Evolutionary conservation across 2,329 filamentous ascomycete genomes (phyloP), one percentile per base, ranked within the genome.

Genomic region (Venturia carpophila): DNA sequence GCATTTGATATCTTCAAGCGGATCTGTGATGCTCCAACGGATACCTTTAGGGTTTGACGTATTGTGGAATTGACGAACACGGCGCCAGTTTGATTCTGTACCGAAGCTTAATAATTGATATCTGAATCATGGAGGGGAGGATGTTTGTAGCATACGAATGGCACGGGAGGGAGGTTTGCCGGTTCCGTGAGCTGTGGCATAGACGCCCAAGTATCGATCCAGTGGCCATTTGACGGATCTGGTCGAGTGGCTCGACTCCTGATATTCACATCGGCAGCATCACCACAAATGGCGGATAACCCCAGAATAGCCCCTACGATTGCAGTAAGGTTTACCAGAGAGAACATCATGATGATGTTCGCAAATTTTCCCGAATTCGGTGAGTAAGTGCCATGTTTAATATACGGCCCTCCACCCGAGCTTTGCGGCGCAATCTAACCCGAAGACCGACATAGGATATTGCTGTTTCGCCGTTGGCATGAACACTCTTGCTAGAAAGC

Each of bases 151-250:
- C 56, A 3, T 60, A 60, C 56, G 82, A 85, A 67, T 0, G 3
- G 62, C 41, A 11, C 24, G 60, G 67, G 82, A 11, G 86, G 86
- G 24, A 89, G 77, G 68, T 88, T 89, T 60, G 75, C 77, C 11
- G 79, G 80, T 70, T 89, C 86, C 1, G 84, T 84, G 49, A 87
- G 75, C 71, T 88, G 85, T 0, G 85, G 85, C 85, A 88, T 88
- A 2, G 84, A 79, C 0, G 83, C 82, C 86, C 86, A 89, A 1
- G 82, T 84, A 67, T 83, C 81, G 17, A 87, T 79, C 85, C 85
- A 88, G 67, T 83, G 80, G 47, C 47, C 47, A 52, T 52, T 52
- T 15, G 47, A 52, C 13, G 47, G 47, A 52, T 52, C 47, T 52
- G 47, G 21, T 52, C 5, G 24, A 52, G 10, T 30, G 17, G 24